phyloP scores from a whole-genome alignment of 345 rosid species.

The Murraya paniculata region DNA sequence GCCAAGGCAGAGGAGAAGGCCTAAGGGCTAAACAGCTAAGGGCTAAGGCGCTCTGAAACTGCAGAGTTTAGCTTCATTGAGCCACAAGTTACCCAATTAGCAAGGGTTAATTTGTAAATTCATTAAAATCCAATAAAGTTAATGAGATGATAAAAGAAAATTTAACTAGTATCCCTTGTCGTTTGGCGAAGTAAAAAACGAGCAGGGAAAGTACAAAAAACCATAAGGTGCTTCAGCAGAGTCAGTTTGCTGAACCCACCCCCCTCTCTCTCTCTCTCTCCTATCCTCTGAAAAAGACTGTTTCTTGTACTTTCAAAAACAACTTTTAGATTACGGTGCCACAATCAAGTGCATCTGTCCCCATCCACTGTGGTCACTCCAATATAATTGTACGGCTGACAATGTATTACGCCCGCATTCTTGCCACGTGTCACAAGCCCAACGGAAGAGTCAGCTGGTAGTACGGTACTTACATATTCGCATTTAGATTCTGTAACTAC shows the following conservation, averaged over 20 bases:
- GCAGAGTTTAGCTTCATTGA: not conserved
- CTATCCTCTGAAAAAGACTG: constrained; percentile 10
- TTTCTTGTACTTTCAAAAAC: constrained; percentile 18
- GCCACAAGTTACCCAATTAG: not conserved
- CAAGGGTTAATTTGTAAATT: not conserved
- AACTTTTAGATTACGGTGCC: constrained; percentile 3
- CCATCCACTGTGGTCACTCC: not conserved
- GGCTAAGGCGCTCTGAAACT: not conserved
- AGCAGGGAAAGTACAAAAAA: constrained; percentile 19
- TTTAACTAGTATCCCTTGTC: not conserved
- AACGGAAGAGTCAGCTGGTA: not conserved
- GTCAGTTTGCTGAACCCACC: not conserved
- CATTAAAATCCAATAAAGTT: not conserved
- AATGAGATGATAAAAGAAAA: no score
- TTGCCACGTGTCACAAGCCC: not conserved
- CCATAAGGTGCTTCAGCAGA: constrained; percentile 3
- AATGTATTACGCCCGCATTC: no score
- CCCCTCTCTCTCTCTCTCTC: not conserved
- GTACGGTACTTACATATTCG: not conserved
- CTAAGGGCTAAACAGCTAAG: no score
- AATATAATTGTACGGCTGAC: not conserved
- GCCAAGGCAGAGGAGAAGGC: not conserved
- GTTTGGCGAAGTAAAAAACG: not conserved
- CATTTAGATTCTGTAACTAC: not conserved
- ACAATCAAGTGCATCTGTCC: not conserved